Base-by-base conservation (phyloP, 2,329 filamentous ascomycete species). In the Rutstroemia sp. region DNA sequence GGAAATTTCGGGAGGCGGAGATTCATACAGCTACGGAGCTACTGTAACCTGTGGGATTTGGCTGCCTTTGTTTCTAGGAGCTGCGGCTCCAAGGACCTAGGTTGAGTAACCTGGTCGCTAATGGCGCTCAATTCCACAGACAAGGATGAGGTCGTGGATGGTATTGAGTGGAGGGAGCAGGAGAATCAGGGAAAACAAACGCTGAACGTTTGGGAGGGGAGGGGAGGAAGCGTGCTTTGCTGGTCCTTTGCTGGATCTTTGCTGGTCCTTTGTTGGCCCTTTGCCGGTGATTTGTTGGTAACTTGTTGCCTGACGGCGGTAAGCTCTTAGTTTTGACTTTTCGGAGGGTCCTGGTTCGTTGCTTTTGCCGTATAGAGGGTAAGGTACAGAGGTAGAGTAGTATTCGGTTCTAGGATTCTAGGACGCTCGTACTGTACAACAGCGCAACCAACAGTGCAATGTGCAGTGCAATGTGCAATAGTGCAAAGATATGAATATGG, bases 311-410 rank as follows among this genome's bases (percentile, higher is more conserved):
- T 49, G 45, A 5, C 34, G n/a, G 52, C 52, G 52, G 52, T 54
- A 54, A 49, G 19, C 41, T 44, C 27, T 34, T 12, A 38, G 39
- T 42, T 54, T 54, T 41, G 45, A 49, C 52, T 49, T 49, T 54
- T 54, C 41, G n/a, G n/a, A 27, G 21, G 44, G 45, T 30, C 45
- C 45, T 23, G 38, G 34, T 54, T 23, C 9, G 17, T n/a, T 21
- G 17, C 1, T 44, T 44, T 44, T 44, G 41, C 41, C 17, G 41
- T 9, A 44, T 12, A 9, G 41, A 44, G 10, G 16, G n/a, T 9
- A 19, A 14, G 21, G 41, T 19, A 44, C n/a, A 21, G n/a, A 21
- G n/a, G 41, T 27, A 27, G 6, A 27, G 25, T 27, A 27, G 25
- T 27, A 27, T 27, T 27, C 25, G 25, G 6, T 27, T 27, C 25